Base-by-base conservation (phyloP, 768 basidiomycete species). In the Tricholoma flavovirens region DNA sequence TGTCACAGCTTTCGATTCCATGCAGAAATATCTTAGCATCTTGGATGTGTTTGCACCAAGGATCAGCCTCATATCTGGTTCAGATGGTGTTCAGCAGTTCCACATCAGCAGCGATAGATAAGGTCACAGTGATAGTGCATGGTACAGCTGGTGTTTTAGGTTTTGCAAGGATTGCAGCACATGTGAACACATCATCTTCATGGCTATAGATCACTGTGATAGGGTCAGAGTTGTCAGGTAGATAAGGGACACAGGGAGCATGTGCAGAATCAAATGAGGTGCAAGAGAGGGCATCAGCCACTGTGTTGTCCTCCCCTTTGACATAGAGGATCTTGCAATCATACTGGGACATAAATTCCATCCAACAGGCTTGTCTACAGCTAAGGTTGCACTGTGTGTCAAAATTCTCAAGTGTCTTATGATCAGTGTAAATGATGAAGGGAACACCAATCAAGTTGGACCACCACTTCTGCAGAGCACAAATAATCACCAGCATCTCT, bases 261-360 rank as follows among this genome's bases (percentile, higher is more conserved):
- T 33, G 2, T 15, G 10, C 42, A 17, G 5, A 14, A 4, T 53
- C 40, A 32, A 57, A n/a, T 1, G 36, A 38, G 2, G 36, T 38
- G 5, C 12, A 15, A 5, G 73, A 75, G 2, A 77, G 57, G 0
- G 72, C 65, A 53, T 77, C 71, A 0, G 73, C 68, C 2, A 62
- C 64, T 4, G 57, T 59, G 56, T 75, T 75, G 5, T 66, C 60
- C 11, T 67, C 60, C 0, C 73, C 74, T 0, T 36, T n/a, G 14
- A 75, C 55, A 53, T 76, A 75, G 0, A 51, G 46, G n/a, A 76
- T 72, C 0, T 55, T 32, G 56, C 63, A 66, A 30, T 74, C 67
- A n/a, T n/a, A n/a, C n/a, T n/a, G n/a, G n/a, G n/a, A n/a, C n/a
- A n/a, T n/a, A n/a, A n/a, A n/a, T n/a, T n/a, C n/a, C n/a, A n/a